A percentile compares a stretch with the other conserved stretches of the same genome.
phyloP scores from a whole-genome alignment of 2,329 filamentous ascomycete species.

The Pseudophaeomoniella oleicola region DNA sequence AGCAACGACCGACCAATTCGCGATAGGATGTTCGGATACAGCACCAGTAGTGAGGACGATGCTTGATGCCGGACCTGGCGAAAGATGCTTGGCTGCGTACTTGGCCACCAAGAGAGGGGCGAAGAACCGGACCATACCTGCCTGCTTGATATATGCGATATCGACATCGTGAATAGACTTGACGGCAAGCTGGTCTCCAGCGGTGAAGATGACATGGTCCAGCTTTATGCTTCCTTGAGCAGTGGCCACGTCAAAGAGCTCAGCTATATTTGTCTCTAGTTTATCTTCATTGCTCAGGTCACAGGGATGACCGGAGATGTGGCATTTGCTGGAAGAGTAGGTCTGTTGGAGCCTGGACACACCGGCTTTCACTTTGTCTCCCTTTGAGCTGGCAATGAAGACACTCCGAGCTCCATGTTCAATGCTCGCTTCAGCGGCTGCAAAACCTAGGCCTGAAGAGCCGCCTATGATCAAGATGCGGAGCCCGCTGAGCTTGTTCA shows the following conservation, averaged over 20 bases:
- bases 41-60: slow-evolving; percentile 44
- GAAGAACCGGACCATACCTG: slow-evolving; percentile 36
- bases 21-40: slow-evolving; percentile 34
- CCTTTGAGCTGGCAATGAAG: slow-evolving; percentile 44
- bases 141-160: slow-evolving; percentile 24
- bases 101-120: slow-evolving; percentile 39
- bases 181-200: slow-evolving; percentile 31
- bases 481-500: slow-evolving; percentile 17
- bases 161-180: slow-evolving; percentile 26
- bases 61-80: slow-evolving; percentile 25
- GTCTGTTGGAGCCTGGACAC: slow-evolving; percentile 27
- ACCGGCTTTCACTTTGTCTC: slow-evolving; percentile 31
- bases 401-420: slow-evolving; percentile 42
- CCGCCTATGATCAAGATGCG: slow-evolving; percentile 46
- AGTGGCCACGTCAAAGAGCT: slow-evolving; percentile 29
- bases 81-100: slow-evolving; percentile 29
- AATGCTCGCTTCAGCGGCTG: slow-evolving; percentile 42
- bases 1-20: slow-evolving; percentile 36
- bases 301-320: slow-evolving; percentile 29
- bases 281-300: slow-evolving; percentile 31
- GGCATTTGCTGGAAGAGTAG: slow-evolving; percentile 26
- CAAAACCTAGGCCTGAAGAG: slow-evolving; percentile 47
- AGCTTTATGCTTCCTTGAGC: too few relatives aligned
- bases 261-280: slow-evolving; percentile 32
- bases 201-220: slow-evolving; percentile 45